Percentiles rank a stretch among this genome's conserved stretches.
These are phyloP conservation scores for Salisapilia sapeloensis DNA, from an alignment of 352 stramenopile genomes.

Conservation along the genomic window DNA sequence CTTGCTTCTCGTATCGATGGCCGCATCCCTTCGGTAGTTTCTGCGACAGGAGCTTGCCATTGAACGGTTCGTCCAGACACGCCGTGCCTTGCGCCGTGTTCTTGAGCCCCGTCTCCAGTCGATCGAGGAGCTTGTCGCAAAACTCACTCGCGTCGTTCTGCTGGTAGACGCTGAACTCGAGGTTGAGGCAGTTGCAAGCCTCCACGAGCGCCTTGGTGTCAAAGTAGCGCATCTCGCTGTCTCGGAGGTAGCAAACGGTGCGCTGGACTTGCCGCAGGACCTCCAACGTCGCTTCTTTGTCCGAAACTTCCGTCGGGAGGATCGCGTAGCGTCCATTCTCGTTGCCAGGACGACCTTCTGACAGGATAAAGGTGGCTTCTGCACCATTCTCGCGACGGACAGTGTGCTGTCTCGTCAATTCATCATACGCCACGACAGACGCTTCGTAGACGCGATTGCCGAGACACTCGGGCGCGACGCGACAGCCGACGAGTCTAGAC, in stretches of 20 bases:
- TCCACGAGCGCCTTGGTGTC: constrained; percentile 81
- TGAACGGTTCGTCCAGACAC: constrained; percentile 58
- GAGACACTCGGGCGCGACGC: constrained; percentile 87
- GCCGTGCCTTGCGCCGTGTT: constrained; percentile 61
- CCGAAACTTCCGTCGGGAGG: constrained; percentile 54
- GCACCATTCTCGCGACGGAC: constrained; percentile 83
- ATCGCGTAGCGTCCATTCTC: constrained; percentile 92
- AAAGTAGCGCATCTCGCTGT: constrained; percentile 77
- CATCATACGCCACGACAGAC: constrained; percentile 80
- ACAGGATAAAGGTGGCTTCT: constrained; percentile 75
- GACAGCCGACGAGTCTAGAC: constrained; percentile 45
- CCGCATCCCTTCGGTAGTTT: constrained; percentile 82
- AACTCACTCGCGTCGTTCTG: constrained; percentile 99
- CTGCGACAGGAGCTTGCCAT: constrained; percentile 75
- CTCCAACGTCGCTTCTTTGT: constrained; percentile 70
- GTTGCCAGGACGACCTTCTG: constrained; percentile 87
- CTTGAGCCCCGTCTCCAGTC: constrained; percentile 93
- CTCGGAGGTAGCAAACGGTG: constrained; percentile 78
- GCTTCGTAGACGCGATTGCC: constrained; percentile 89
- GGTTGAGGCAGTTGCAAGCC: constrained; percentile 74
- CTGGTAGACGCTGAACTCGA: constrained; percentile 94
- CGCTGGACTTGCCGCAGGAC: constrained; percentile 79
- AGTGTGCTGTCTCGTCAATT: constrained; percentile 47
- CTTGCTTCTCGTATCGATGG: constrained; percentile 90
- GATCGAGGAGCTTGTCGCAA: constrained; percentile 97